A percentile compares a stretch with the other conserved stretches of the same genome.
Evolutionary conservation across 1,284 basidiomycete species (phyloP).

Genomic region (Irpex sp.): DNA sequence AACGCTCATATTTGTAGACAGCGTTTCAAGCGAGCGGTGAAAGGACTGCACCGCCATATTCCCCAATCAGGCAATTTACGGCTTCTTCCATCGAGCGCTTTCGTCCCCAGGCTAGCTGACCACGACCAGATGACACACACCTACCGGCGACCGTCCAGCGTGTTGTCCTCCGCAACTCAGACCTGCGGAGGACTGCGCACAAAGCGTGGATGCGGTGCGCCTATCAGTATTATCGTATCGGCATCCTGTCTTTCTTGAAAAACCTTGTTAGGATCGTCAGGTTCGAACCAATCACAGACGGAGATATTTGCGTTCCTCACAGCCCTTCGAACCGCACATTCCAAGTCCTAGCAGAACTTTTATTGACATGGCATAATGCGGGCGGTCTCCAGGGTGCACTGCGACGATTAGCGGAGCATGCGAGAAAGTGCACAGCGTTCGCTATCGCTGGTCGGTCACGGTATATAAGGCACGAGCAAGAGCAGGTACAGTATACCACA

Average conservation of each 20-base stretch:
- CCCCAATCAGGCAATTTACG: neutral
- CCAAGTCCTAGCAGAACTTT: neutral
- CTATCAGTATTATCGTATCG: neutral
- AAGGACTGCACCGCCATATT: neutral
- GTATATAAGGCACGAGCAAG: neutral
- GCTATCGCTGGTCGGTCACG: no score
- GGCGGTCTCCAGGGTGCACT: no score
- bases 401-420: no score
- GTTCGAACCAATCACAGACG: neutral
- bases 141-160: neutral
- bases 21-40: neutral
- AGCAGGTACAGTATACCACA: neutral
- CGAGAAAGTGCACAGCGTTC: no score
- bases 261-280: neutral
- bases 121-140: neutral
- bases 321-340: neutral
- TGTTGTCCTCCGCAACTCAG: neutral
- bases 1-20: no score
- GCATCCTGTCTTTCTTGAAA: neutral
- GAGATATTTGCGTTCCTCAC: neutral
- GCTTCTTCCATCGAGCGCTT: neutral
- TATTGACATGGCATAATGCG: neutral
- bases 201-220: neutral
- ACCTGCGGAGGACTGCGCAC: neutral
- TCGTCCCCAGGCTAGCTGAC: neutral